Base-by-base conservation (phyloP, 805 yeast species). In the Candida fluviatilis region DNA sequence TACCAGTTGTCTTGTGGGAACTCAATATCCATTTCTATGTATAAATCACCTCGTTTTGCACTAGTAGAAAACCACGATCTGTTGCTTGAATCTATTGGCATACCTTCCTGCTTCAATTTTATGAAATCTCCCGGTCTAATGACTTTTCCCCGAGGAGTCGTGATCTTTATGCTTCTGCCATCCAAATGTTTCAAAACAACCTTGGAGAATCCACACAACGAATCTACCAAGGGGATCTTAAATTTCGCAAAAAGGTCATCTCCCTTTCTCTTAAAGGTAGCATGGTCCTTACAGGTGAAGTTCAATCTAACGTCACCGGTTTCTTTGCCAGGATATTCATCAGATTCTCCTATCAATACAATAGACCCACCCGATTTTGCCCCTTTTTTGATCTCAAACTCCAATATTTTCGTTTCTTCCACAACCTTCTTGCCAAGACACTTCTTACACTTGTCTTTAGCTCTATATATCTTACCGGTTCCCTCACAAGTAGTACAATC, bases 1-100 rank as follows among this genome's bases (percentile, higher is more conserved):
- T 82, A 81, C 96, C 96, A 89, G 51, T 81, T 76, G 58, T 88
- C 95, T 25, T 71, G 70, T 2, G 96, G 97, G 57, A 90, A 89
- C 49, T 80, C 87, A 37, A 90, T 78, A 15, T 76, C 76, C n/a
- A 86, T 58, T 37, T 71, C 75, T 13, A 89, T 67, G 51, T 78
- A 88, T 46, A 89, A 62, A 56, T 85, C 85, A 18, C 96, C 96
- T 31, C 64, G 64, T 37, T 48, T 51, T 43, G 48, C 52, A 10
- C 42, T 54, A 4, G 58, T 43, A 12, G 52, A 46, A 38, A 62
- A 64, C 67, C 71, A 63, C 1, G 47, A 41, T 17, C 36, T 41
- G n/a, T 46, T 35, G 31, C 40, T 40, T n/a, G 49, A 47, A 41
- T 64, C 61, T 4, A 75, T 51, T 1, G 96, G 96, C 95, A 91